A percentile compares a stretch with the other conserved stretches of the same genome.
Conservation (phyloP, 352 stramenopile genomes). For the Thalassiosira sp. region DNA sequence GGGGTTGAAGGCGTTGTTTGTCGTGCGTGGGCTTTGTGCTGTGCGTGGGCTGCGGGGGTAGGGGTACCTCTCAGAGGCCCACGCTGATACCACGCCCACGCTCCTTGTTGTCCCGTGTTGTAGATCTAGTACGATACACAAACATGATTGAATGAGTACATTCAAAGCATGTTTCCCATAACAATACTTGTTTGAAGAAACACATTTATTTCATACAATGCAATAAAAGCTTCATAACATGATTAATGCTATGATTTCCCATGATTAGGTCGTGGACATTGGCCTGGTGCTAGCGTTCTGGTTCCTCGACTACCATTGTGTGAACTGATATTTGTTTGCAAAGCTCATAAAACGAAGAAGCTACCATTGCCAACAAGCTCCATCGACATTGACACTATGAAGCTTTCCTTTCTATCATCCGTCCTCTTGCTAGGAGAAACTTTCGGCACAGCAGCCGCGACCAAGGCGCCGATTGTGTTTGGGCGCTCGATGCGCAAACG, state of each 20-base stretch:
- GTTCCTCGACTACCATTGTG: background rate
- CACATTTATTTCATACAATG: conserved; percentile 4
- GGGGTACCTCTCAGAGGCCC: no score
- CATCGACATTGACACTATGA: conserved; percentile 15
- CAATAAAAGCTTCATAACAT: background rate
- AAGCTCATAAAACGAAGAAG: conserved; percentile 1
- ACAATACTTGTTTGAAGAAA: background rate
- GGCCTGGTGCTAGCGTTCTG: background rate
- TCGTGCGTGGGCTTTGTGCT: no score
- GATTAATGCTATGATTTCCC: background rate
- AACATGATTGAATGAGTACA: no score
- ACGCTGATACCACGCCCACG: no score
- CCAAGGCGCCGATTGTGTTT: conserved; percentile 1
- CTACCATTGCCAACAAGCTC: no score
- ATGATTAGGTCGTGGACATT: background rate
- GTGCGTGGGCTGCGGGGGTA: no score
- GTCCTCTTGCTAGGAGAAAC: conserved; percentile 11
- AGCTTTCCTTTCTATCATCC: conserved; percentile 10
- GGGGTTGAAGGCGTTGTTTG: no score
- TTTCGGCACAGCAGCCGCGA: no score
- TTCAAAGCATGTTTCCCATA: background rate
- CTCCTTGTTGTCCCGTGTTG: no score
- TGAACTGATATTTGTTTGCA: background rate
- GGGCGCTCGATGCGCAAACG: conserved; percentile 24
- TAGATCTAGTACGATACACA: background rate